Evolutionary conservation across 306 rosid genomes (phyloP), one percentile per base, ranked within the genome.

Genomic region (Castanea sativa): DNA sequence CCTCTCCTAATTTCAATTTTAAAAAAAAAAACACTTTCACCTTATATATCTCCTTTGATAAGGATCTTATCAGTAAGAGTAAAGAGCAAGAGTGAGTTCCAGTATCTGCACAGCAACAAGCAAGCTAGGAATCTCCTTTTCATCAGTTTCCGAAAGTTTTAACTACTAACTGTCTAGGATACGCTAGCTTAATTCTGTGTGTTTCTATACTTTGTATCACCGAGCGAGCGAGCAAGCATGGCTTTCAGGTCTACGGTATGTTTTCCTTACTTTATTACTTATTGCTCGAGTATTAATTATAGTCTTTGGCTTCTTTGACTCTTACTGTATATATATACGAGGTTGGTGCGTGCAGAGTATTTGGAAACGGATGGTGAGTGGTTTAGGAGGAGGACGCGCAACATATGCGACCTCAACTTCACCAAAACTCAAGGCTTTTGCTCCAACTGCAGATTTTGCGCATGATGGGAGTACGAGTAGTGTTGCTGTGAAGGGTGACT

Each of bases 361-460:
- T 2, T 87, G 85, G 88, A 80, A 77, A 71, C 83, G 75, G 49
- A 32, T 86, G 71, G 11, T 88, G 13, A 85, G 49, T 19, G 85
- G 90, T 0, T 23, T 88, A 1, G 35, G 85, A 64, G 75, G 81
- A 65, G 38, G 45, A 29, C 15, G 55, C 18, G 33, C 23, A 2
- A 20, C 57, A 15, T 84, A 82, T 56, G 77, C 93, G 12, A 87
- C 86, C 43, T 81, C 94, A 53, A 90, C 92, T 4, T 19, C 74
- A 1, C 85, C 93, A 1, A 88, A 85, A 74, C 78, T 79, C 81
- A 90, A 90, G 51, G 80, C 92, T 1, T 83, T 87, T 74, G 65
- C 90, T 18, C 83, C 92, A 15, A 6, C 84, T 0, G 79, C 86
- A 2, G 91, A 88, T 38, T 83, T 73, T 23, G 73, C 80, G 0